Conservation (phyloP, 129 eudicot species). For the Flaveria bidentis region DNA sequence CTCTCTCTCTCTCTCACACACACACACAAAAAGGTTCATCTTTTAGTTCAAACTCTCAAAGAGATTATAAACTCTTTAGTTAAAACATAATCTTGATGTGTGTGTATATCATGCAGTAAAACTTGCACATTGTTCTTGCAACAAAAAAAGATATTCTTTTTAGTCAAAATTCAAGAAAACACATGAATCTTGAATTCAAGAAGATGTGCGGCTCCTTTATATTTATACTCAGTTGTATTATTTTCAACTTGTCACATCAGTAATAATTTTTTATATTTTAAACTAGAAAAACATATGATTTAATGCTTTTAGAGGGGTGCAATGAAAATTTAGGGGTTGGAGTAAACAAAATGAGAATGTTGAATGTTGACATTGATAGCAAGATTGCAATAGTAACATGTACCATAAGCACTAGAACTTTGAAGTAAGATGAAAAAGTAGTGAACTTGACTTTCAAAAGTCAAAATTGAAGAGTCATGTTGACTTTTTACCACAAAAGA, state of each 20-base stretch:
- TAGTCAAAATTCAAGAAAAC: background rate
- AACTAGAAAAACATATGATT: too few relatives aligned
- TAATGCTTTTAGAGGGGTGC: too few relatives aligned
- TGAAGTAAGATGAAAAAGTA: constrained; percentile 25
- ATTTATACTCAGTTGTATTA: too few relatives aligned
- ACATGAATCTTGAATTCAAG: constrained; percentile 3
- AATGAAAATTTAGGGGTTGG: too few relatives aligned
- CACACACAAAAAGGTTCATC: background rate
- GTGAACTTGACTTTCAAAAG: constrained; percentile 18
- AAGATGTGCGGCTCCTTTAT: too few relatives aligned
- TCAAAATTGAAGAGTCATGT: constrained; percentile 11
- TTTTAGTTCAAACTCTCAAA: background rate
- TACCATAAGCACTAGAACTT: constrained; percentile 1
- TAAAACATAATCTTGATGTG: constrained; percentile 19
- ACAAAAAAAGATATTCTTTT: background rate
- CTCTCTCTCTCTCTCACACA: constrained; percentile 13
- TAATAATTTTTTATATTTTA: too few relatives aligned
- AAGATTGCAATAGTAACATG: background rate
- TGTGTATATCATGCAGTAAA: background rate
- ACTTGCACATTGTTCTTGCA: background rate
- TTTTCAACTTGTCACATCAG: too few relatives aligned
- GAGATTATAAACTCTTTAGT: constrained; percentile 1
- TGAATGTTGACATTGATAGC: background rate
- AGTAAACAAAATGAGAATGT: background rate
- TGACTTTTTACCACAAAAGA: background rate